Conservation (phyloP, 2,329 filamentous ascomycete genomes). For the Stachybotrys chartarum region DNA sequence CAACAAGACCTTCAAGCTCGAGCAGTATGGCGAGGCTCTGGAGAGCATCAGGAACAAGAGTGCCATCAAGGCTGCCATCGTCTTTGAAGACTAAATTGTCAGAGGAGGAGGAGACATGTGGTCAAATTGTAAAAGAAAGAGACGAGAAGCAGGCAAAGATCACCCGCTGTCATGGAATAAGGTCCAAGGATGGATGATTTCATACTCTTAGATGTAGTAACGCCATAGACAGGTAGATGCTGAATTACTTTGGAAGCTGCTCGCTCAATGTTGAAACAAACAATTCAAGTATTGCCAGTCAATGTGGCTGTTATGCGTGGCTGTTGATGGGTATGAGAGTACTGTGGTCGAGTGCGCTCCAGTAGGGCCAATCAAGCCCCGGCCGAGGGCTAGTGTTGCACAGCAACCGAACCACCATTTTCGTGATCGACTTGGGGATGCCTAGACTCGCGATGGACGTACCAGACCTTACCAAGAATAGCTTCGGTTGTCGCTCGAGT, state of each 20-base stretch:
- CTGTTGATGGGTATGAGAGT: no score
- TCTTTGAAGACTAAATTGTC: constrained; percentile 42
- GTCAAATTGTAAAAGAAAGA: neutral
- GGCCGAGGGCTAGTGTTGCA: no score
- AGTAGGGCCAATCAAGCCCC: no score
- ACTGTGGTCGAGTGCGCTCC: no score
- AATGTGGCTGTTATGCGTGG: no score
- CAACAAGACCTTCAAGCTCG: constrained; percentile 66
- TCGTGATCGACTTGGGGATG: no score
- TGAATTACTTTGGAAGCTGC: neutral
- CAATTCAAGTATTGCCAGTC: no score
- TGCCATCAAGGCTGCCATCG: constrained; percentile 68
- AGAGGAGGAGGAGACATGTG: neutral
- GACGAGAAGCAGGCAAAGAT: neutral
- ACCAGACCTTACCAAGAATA: no score
- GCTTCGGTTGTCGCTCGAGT: neutral
- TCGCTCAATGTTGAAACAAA: no score
- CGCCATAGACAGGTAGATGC: neutral
- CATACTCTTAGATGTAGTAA: neutral
- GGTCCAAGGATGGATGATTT: neutral
- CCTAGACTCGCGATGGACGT: no score
- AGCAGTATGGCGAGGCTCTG: constrained; percentile 64
- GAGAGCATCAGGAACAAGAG: constrained; percentile 65
- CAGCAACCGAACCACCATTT: no score
- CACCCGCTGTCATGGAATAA: no score